These are phyloP conservation scores for Yamadazyma paraphyllophila DNA, from an alignment of 805 yeast genomes.

Conservation along the genomic window DNA sequence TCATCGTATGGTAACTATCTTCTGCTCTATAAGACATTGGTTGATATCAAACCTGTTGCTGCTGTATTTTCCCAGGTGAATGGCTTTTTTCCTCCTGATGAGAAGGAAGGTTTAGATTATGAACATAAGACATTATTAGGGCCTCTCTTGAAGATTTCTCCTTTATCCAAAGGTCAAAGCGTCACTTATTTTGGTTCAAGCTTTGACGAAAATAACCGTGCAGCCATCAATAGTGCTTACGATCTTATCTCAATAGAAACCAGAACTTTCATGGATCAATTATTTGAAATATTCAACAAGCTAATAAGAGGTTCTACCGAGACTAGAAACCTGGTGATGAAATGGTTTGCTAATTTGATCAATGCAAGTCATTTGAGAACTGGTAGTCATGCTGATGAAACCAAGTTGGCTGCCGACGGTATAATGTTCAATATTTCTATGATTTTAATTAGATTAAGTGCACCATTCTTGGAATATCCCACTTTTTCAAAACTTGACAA, in stretches of 20 bases:
- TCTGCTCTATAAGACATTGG: conserved; percentile 55
- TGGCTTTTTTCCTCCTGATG: conserved; percentile 48
- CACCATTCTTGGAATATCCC: conserved; percentile 74
- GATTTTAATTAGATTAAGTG: conserved; percentile 66
- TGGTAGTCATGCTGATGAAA: conserved; percentile 75
- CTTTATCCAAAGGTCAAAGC: conserved; percentile 55
- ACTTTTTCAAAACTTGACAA: conserved; percentile 67
- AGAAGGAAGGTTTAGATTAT: conserved; percentile 46
- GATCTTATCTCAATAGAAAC: conserved; percentile 66
- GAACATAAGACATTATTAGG: conserved; percentile 72
- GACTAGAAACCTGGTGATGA: conserved; percentile 62
- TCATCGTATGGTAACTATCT: conserved; percentile 53
- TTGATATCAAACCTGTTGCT: conserved; percentile 62
- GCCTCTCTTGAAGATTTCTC: conserved; percentile 72
- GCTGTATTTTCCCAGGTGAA: conserved; percentile 55
- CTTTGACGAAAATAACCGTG: conserved; percentile 8
- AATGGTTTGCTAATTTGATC: conserved; percentile 70
- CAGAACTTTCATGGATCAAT: conserved; percentile 53
- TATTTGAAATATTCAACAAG: conserved; percentile 69
- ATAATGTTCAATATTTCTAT: conserved; percentile 75
- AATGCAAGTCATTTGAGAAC: conserved; percentile 83
- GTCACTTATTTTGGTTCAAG: conserved; percentile 40
- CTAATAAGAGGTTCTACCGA: conserved; percentile 69
- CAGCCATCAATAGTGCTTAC: conserved; percentile 44
- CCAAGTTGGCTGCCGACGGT: conserved; percentile 70